phyloP scores from a whole-genome alignment of 306 rosid species.

The Fragaria ananassa region DNA sequence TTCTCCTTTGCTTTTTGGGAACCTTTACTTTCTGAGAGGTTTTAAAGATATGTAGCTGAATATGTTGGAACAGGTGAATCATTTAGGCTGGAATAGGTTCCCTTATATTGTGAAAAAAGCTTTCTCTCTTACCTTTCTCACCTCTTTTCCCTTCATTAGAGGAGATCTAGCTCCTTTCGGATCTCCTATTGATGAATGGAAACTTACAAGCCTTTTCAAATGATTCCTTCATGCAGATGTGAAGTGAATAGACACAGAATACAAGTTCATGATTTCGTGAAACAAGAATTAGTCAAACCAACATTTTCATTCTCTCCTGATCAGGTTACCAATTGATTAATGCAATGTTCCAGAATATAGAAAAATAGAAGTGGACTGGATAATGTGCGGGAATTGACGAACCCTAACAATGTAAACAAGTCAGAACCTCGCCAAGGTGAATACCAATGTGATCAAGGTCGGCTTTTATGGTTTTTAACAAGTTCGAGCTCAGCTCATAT shows the following conservation, averaged over 20 bases:
- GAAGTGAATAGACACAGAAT: no score
- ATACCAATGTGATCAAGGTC: not conserved
- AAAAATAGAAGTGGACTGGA: no score
- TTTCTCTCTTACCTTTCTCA: not conserved
- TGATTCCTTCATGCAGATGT: not conserved
- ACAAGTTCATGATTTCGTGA: not conserved
- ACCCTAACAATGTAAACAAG: not conserved
- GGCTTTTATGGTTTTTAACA: not conserved
- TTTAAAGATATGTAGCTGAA: slow-evolving; percentile 12
- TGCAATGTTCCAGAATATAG: not conserved
- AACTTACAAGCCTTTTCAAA: not conserved
- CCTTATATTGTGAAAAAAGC: not conserved
- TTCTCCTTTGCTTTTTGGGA: slow-evolving; percentile 33
- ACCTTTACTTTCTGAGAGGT: slow-evolving; percentile 24
- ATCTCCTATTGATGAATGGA: not conserved
- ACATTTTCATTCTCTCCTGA: not conserved
- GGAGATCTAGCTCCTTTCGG: not conserved
- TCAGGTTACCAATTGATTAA: not conserved
- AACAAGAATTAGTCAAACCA: not conserved
- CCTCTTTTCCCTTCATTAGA: not conserved
- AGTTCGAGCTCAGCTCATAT: not conserved
- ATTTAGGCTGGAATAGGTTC: not conserved
- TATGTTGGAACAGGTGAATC: slow-evolving; percentile 35
- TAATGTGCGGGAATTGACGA: not conserved
- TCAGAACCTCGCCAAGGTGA: not conserved